Percentiles rank a stretch among this genome's conserved stretches.
phyloP scores from a whole-genome alignment of 768 basidiomycete species.

The Calocybe indica region DNA sequence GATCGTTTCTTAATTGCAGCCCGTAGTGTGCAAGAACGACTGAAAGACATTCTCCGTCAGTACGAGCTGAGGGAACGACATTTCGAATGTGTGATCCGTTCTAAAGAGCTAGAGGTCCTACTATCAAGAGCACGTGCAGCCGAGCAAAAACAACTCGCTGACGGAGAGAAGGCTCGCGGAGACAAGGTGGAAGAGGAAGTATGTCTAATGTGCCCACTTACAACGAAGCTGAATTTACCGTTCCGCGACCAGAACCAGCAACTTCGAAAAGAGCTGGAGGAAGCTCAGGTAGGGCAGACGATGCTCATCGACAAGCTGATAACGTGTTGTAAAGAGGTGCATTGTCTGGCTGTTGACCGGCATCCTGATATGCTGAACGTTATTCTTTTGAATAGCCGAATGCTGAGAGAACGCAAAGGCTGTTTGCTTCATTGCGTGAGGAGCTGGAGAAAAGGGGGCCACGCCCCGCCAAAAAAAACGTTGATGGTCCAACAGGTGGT shows the following conservation, averaged over 20 bases:
- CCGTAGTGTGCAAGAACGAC: slow-evolving; percentile 73
- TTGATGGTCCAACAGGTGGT: slow-evolving; percentile 39
- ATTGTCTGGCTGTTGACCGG: neutral
- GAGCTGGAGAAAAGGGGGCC: slow-evolving; percentile 71
- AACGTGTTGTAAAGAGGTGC: slow-evolving; percentile 82
- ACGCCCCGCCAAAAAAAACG: slow-evolving; percentile 32
- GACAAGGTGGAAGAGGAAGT: slow-evolving; percentile 76
- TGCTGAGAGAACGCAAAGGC: slow-evolving; percentile 74
- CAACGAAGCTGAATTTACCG: neutral
- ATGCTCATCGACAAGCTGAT: slow-evolving; percentile 81
- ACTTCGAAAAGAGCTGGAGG: slow-evolving; percentile 71
- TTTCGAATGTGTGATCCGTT: slow-evolving; percentile 88
- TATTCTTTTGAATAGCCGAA: slow-evolving; percentile 57
- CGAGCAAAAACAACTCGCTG: slow-evolving; percentile 79
- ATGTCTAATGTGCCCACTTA: slow-evolving; percentile 15
- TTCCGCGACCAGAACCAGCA: slow-evolving; percentile 46
- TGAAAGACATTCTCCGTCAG: slow-evolving; percentile 82
- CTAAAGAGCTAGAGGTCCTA: slow-evolving; percentile 86
- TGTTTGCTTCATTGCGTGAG: slow-evolving; percentile 77
- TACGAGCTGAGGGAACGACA: slow-evolving; percentile 89
- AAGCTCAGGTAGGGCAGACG: slow-evolving; percentile 73
- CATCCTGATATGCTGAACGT: slow-evolving; percentile 12
- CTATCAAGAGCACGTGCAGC: slow-evolving; percentile 83
- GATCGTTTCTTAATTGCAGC: neutral
- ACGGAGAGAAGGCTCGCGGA: slow-evolving; percentile 63